phyloP scores from a whole-genome alignment of 768 basidiomycete species.

The Scleroderma bovista region DNA sequence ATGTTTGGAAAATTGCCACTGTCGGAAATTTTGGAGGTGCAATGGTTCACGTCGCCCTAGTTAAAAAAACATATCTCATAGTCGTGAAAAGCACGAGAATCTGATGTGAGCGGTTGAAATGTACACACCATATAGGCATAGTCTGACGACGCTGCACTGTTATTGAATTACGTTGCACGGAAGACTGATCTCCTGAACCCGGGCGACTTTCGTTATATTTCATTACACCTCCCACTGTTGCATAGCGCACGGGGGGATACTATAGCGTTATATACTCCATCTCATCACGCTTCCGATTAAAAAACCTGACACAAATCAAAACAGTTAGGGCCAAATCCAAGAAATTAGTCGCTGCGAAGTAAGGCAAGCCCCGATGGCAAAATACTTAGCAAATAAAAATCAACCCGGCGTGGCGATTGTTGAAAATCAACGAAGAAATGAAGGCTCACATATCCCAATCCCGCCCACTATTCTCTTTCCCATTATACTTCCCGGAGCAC shows the following conservation, averaged over 20 bases:
- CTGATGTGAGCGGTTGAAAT: too few relatives aligned
- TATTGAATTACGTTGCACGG: too few relatives aligned
- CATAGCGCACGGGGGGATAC: background rate
- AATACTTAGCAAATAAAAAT: too few relatives aligned
- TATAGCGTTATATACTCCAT: constrained; percentile 17
- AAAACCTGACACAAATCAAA: constrained; percentile 14
- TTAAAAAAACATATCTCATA: too few relatives aligned
- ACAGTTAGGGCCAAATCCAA: background rate
- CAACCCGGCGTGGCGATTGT: too few relatives aligned
- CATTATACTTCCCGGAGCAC: constrained; percentile 52
- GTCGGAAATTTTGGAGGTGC: background rate
- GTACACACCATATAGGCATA: too few relatives aligned
- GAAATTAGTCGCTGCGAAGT: too few relatives aligned
- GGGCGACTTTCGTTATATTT: background rate
- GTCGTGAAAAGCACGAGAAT: too few relatives aligned
- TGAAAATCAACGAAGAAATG: background rate
- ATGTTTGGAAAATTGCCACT: constrained; percentile 8
- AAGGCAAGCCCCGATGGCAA: too few relatives aligned
- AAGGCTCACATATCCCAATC: constrained; percentile 52
- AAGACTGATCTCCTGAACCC: too few relatives aligned
- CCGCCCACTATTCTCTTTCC: constrained; percentile 62
- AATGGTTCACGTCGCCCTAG: background rate
- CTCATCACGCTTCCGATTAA: constrained; percentile 25
- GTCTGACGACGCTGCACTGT: too few relatives aligned
- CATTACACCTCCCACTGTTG: background rate